These are phyloP conservation scores for Cyclostephanos tholiformis DNA, from an alignment of 108 stramenopile species.

Conservation along the genomic window DNA sequence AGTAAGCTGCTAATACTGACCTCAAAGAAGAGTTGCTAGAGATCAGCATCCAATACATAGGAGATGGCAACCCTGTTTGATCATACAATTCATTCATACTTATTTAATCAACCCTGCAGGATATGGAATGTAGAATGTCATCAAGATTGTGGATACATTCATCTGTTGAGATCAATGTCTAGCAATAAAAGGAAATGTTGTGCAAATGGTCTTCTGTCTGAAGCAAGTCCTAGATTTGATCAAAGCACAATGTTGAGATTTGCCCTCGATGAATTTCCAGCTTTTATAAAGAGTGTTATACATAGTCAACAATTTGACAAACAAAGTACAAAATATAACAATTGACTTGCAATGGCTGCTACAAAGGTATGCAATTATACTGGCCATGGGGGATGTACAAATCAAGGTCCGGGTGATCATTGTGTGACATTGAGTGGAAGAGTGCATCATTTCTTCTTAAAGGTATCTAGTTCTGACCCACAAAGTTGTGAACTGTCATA, in stretches of 20 bases:
- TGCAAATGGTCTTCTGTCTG: neutral
- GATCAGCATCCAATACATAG: too few relatives aligned
- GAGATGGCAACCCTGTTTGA: too few relatives aligned
- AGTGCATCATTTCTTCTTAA: neutral
- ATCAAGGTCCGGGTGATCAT: neutral
- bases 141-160: constrained; percentile 4
- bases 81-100: too few relatives aligned
- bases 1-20: too few relatives aligned
- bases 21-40: too few relatives aligned
- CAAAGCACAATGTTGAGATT: neutral
- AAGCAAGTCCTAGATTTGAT: neutral
- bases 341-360: neutral
- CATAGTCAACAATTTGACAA: neutral
- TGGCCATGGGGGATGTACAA: neutral
- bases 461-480: neutral
- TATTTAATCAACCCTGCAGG: too few relatives aligned
- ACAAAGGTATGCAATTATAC: constrained; percentile 8
- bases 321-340: neutral
- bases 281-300: neutral
- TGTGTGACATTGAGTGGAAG: neutral
- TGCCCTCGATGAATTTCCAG: neutral
- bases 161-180: neutral
- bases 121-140: too few relatives aligned
- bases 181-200: neutral
- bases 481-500: neutral